These are phyloP conservation scores for Amauroascus niger DNA, from an alignment of 2,329 filamentous ascomycete genomes.

Conservation along the genomic window DNA sequence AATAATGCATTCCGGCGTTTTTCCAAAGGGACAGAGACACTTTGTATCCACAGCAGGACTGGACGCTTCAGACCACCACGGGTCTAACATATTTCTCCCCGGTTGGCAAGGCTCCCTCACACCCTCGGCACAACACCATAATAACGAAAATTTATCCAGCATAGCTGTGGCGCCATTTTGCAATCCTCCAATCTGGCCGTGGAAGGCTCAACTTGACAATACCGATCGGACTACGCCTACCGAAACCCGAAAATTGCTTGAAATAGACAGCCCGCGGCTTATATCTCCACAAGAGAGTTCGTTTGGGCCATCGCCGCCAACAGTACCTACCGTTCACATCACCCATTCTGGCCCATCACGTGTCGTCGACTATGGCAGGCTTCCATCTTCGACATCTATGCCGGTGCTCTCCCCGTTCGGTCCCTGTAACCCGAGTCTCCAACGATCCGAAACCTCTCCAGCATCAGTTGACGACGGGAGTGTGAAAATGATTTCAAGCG, in stretches of 20 bases:
- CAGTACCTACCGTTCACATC: neutral
- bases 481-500: conserved; percentile 46
- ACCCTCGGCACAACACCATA: neutral
- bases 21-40: neutral
- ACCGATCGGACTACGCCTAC: neutral
- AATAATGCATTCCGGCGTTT: neutral
- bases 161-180: neutral
- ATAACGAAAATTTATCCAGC: neutral
- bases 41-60: neutral
- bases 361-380: neutral
- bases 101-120: neutral
- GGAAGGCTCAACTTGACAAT: neutral
- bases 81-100: neutral
- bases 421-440: conserved; percentile 6
- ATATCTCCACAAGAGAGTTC: neutral
- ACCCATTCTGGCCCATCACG: neutral
- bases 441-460: conserved; percentile 47
- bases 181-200: neutral
- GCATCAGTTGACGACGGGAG: conserved; percentile 37
- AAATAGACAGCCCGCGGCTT: neutral
- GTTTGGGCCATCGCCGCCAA: neutral
- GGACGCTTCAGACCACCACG: neutral
- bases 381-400: neutral
- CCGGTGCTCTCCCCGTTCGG: neutral
- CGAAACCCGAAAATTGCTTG: neutral